Conservation (phyloP, 208 protist species). For the Wallacemonas sp. region DNA sequence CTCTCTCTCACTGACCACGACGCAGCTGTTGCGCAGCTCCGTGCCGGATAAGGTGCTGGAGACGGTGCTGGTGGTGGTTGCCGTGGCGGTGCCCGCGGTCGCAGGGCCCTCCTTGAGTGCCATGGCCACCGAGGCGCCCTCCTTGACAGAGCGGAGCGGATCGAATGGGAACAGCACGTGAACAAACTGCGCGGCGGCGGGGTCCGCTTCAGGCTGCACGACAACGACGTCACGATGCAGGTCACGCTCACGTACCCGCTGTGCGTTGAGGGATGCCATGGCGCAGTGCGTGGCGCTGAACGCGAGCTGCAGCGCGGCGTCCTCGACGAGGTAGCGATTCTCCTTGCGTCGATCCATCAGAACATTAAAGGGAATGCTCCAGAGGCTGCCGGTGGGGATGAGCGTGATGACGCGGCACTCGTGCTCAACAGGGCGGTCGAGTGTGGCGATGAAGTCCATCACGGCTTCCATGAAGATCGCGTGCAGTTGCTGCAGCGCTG, state of each 20-base stretch:
- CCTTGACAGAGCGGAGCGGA: slow-evolving; percentile 50
- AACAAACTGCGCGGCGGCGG: slow-evolving; percentile 11
- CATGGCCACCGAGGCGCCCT: slow-evolving; percentile 52
- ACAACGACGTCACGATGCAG: slow-evolving; percentile 66
- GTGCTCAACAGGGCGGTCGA: slow-evolving; percentile 51
- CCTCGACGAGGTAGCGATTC: slow-evolving; percentile 82
- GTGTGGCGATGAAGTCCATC: slow-evolving; percentile 72
- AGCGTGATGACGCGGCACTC: slow-evolving; percentile 75
- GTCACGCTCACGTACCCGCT: slow-evolving; percentile 58
- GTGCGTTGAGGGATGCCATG: slow-evolving; percentile 57
- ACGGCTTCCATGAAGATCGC: slow-evolving; percentile 83
- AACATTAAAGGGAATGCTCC: slow-evolving; percentile 88
- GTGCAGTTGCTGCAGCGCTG: slow-evolving; percentile 83
- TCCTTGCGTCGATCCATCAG: slow-evolving; percentile 61
- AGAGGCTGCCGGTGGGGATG: slow-evolving; percentile 74
- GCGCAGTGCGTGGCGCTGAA: slow-evolving; percentile 85
- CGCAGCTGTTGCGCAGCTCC: slow-evolving; percentile 5
- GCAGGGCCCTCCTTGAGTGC: slow-evolving; percentile 31
- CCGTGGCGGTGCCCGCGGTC: not conserved
- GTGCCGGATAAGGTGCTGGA: slow-evolving; percentile 14
- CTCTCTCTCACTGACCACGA: slow-evolving; percentile 17
- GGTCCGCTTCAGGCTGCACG: slow-evolving; percentile 49
- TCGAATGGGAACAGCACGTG: slow-evolving; percentile 65
- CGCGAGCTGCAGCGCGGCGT: slow-evolving; percentile 74
- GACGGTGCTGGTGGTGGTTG: slow-evolving; percentile 6